Evolutionary conservation across 140 eudicot species (phyloP), one percentile per base, ranked within the genome.

Genomic region (Stevia rebaudiana): DNA sequence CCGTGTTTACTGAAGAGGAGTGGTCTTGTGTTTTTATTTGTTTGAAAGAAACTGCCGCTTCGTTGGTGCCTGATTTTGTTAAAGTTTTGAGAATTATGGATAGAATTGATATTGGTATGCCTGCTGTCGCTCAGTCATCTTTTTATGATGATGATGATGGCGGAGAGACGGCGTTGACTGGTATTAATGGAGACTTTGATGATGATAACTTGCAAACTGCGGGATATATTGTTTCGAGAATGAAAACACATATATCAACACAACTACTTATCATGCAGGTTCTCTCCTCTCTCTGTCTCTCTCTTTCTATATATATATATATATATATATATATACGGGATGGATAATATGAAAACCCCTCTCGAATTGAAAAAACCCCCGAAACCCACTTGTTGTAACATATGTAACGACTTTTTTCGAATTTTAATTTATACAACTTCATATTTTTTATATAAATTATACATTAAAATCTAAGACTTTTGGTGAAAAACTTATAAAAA

Each of bases 261-360:
- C 95, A 85, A 54, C 72, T 94, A 56, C 94, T 81, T 66, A 80
- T 94, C 67, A 65, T 81, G 75, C 99, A 92, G 97, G 98, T 92
- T 51, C 61, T 62, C 46, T 50, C 73, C 15, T 22, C 73, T 19
- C 67, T 70, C 23, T 43, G 4, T 12, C 69, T 4, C 0, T 36
- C 12, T 21, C 40, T 12, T 10, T 49, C n/a, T 28, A 28, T 28
- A 28, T 28, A 28, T 28, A 28, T 28, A 28, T 28, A 28, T 28
- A 28, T 4, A 28, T 4, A 28, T 4, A 28, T 4, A 28, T 28
- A 28, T 28, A 28, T 4, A 28, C 3, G 4, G 33, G 33, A 28
- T 4, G 33, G 33, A 1, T 28, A 28, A n/a, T n/a, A n/a, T n/a
- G n/a, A n/a, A n/a, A n/a, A n/a, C n/a, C n/a, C n/a, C n/a, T n/a